Base-by-base conservation (phyloP, 2,329 filamentous ascomycete genomes). In the Ophiostoma angusticollis region DNA sequence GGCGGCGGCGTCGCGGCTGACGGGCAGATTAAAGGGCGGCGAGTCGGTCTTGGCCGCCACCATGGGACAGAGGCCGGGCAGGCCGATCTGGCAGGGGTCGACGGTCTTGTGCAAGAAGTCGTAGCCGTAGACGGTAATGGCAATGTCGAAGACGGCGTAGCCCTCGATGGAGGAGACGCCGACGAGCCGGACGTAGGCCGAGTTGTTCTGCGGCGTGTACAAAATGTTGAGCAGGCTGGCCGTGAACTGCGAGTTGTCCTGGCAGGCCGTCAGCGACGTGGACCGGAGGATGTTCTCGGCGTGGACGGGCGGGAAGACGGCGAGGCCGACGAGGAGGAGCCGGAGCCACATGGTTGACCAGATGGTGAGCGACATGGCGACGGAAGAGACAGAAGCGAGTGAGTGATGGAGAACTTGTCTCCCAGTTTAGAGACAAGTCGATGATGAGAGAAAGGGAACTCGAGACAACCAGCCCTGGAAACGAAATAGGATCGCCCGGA, bases 31-130 rank as follows among this genome's bases (percentile, higher is more conserved):
- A 53, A 80, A 82, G 35, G 50, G 53, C 45, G n/a, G n/a, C n/a
- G 56, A 51, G 39, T 48, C 47, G 38, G 58, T 51, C 43, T 77
- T 73, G 44, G 82, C 84, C 4, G 82, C 71, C 45, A 70, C 76
- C 83, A 91, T 87, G 31, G 84, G 84, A 57, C 84, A 93, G 55
- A 93, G 69, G 45, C 82, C 81, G 32, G 65, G 56, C 38, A 86
- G 65, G 45, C 69, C 63, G 31, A 64, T 58, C 12, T 66, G 60
- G 63, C 84, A 93, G 19, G 84, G 84, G 55, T 89, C 63, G 47
- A 91, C 57, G 9, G 63, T 70, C 44, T 70, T 60, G 40, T 66
- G 70, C 46, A 83, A 56, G 40, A 78, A 70, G 12, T 67, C 61
- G 56, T 78, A 82, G 39, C 84, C 84, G 55, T 91, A 93, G 33